Percentiles rank a stretch among this genome's conserved stretches.
phyloP scores from a whole-genome alignment of 192 early-diverging fungal genomes.

The Dimargaris cristalligena region DNA sequence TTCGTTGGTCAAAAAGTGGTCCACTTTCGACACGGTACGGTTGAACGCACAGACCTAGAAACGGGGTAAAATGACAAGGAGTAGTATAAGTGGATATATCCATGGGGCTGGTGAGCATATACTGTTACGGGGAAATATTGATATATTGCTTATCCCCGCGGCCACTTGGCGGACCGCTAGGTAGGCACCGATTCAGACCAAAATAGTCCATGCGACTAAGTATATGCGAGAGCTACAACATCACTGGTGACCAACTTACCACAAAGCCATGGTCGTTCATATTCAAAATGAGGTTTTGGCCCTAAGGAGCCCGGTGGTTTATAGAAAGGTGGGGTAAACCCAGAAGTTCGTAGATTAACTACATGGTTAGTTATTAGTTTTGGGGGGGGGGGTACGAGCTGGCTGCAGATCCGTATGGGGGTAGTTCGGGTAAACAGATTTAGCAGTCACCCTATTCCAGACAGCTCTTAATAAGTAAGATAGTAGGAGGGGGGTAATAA shows the following conservation, averaged over 20 bases:
- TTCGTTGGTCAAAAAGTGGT: slow-evolving; percentile 86
- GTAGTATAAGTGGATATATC: too few species aligned
- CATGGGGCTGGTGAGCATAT: too few species aligned
- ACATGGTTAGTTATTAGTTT: neutral
- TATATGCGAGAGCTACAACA: too few species aligned
- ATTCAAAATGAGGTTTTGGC: slow-evolving; percentile 97
- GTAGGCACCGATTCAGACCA: too few species aligned
- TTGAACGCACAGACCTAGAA: slow-evolving; percentile 78
- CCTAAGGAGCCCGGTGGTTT: too few species aligned
- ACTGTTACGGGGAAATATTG: too few species aligned
- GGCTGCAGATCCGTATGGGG: too few species aligned
- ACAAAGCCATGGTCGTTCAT: slow-evolving; percentile 94
- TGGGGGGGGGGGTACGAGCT: neutral
- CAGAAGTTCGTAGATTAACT: neutral
- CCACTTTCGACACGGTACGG: slow-evolving; percentile 87
- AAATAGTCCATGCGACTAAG: too few species aligned
- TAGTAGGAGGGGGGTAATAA: neutral
- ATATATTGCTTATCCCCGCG: too few species aligned
- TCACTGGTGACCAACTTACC: too few species aligned
- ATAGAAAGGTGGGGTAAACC: neutral
- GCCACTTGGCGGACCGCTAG: too few species aligned
- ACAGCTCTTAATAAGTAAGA: neutral
- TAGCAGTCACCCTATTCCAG: neutral
- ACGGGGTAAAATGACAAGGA: too few species aligned
- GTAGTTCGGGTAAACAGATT: neutral